Percentiles rank a stretch among this genome's conserved stretches.
Conservation (phyloP, 305 asterid genomes). For the Plantago coronopus region DNA sequence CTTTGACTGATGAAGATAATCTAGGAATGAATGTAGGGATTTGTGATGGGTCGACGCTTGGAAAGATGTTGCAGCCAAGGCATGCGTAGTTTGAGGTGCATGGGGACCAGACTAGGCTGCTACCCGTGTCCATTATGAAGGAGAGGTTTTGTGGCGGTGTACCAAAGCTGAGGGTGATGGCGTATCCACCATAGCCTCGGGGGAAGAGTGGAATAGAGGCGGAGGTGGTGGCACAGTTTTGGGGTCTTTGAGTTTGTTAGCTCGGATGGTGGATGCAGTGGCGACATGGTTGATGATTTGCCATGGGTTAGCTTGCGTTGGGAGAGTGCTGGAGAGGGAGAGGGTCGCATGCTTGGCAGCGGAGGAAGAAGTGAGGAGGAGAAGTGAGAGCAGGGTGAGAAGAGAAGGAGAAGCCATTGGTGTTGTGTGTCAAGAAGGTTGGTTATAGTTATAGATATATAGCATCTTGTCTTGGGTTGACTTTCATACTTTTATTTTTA, state of each 20-base stretch:
- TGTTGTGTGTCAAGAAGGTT: conserved; percentile 17
- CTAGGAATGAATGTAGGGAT: conserved; percentile 33
- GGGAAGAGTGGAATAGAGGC: conserved; percentile 35
- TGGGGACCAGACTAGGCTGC: conserved; percentile 57
- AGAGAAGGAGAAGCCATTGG: conserved; percentile 19
- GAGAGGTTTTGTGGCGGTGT: conserved; percentile 50
- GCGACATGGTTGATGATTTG: conserved; percentile 37
- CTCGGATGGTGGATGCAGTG: conserved; percentile 39
- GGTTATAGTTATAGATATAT: no score
- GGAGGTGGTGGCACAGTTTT: conserved; percentile 22
- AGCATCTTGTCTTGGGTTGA: no score
- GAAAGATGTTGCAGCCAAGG: conserved; percentile 41
- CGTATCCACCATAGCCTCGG: conserved; percentile 46
- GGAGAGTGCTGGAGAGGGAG: conserved; percentile 31
- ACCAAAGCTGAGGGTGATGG: conserved; percentile 45
- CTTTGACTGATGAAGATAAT: conserved; percentile 34
- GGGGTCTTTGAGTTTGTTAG: conserved; percentile 47
- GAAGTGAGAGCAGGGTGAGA: conserved; percentile 17
- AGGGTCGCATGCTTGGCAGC: conserved; percentile 35
- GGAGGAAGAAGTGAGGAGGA: conserved; percentile 22
- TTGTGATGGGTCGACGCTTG: conserved; percentile 12
- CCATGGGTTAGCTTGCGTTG: conserved; percentile 34
- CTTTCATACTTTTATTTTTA: no score
- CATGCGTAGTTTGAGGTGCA: conserved; percentile 42
- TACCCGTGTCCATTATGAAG: conserved; percentile 56